These are phyloP conservation scores for Microdochium bolleyi DNA, from an alignment of 2,329 filamentous ascomycete genomes.

Conservation along the genomic window DNA sequence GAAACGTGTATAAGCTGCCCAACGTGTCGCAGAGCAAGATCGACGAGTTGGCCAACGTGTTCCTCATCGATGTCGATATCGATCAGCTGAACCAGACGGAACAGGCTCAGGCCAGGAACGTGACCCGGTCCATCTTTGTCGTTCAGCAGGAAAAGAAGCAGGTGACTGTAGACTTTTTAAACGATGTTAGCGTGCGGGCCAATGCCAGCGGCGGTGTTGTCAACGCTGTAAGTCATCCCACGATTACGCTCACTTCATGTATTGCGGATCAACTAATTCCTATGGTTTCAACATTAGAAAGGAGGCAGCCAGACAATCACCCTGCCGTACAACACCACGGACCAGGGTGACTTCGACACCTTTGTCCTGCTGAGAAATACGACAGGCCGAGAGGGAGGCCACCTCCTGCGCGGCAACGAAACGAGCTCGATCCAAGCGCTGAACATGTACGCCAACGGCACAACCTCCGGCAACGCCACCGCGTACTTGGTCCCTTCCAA, in stretches of 20 bases:
- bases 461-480: conserved; percentile 62
- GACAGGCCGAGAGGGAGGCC: conserved; percentile 37
- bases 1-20: conserved; percentile 75
- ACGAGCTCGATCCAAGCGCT: conserved; percentile 59
- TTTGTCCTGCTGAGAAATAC: conserved; percentile 57
- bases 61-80: conserved; percentile 59
- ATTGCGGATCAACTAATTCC: conserved; percentile 33
- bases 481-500: conserved; percentile 65
- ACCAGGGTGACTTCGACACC: conserved; percentile 63
- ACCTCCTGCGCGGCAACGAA: conserved; percentile 54
- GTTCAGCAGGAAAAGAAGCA: conserved; percentile 60
- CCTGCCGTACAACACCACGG: conserved; percentile 58
- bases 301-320: conserved; percentile 56
- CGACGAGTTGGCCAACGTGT: conserved; percentile 61
- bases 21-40: conserved; percentile 57
- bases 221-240: conserved; percentile 21
- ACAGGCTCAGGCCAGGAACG: conserved; percentile 61
- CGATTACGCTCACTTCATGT: background rate
- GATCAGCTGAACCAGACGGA: conserved; percentile 48
- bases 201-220: conserved; percentile 45
- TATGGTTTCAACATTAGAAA: conserved; percentile 25
- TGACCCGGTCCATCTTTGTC: conserved; percentile 68
- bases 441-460: conserved; percentile 59
- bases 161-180: conserved; percentile 52
- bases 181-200: conserved; percentile 36